Evolutionary conservation across 1,284 basidiomycete genomes (phyloP).

Genomic region (Prillingera fragicola): DNA sequence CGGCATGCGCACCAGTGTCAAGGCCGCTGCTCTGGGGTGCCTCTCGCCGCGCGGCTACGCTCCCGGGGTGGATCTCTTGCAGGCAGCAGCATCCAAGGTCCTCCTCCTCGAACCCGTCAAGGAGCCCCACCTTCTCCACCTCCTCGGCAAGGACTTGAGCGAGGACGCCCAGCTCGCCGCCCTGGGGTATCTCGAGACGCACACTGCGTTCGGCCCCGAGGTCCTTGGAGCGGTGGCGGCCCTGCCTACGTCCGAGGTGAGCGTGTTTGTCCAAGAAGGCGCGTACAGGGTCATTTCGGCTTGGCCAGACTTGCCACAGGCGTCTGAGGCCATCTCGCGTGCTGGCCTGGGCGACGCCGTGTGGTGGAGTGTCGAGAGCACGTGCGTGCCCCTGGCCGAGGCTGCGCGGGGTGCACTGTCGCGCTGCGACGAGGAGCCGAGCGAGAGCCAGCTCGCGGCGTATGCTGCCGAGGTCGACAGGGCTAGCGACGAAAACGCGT

Average conservation of each 20-base stretch:
- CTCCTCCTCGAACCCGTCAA: neutral
- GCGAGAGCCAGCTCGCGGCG: too few relatives aligned
- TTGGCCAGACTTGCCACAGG: slow-evolving; percentile 1
- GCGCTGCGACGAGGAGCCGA: too few relatives aligned
- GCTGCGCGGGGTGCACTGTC: too few relatives aligned
- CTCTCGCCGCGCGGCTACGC: neutral
- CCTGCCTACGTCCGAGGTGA: neutral
- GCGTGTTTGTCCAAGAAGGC: slow-evolving; percentile 11
- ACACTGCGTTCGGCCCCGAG: neutral
- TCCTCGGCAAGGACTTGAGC: too few relatives aligned
- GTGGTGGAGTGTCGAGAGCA: neutral
- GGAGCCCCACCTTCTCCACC: too few relatives aligned
- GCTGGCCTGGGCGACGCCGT: slow-evolving; percentile 1
- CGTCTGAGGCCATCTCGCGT: neutral
- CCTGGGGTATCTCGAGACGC: neutral
- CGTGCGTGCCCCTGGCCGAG: too few relatives aligned
- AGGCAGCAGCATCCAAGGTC: slow-evolving; percentile 7
- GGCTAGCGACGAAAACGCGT: too few relatives aligned
- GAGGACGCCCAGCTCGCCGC: slow-evolving; percentile 14
- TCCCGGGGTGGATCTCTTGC: slow-evolving; percentile 13
- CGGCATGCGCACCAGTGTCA: too few relatives aligned
- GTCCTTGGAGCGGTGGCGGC: neutral
- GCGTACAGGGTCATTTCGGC: slow-evolving; percentile 6
- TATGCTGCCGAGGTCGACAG: too few relatives aligned
- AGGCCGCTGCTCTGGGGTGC: neutral